Evolutionary conservation across 176 grass and related monocot genomes (phyloP).

Genomic region (barley (Hordeum vulgare)): DNA sequence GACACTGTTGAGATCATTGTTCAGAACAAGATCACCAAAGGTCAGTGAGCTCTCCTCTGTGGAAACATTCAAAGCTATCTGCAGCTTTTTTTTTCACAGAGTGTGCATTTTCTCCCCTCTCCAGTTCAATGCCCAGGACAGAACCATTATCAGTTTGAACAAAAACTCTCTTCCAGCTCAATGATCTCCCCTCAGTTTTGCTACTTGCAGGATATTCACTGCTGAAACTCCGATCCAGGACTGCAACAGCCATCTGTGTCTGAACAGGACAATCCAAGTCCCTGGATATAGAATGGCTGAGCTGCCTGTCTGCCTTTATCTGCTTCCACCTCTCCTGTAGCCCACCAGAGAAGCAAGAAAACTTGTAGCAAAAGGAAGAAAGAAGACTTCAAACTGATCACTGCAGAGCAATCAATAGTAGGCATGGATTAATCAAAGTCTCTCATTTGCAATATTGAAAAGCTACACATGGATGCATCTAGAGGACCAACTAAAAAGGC

Average conservation of each 20-base stretch:
- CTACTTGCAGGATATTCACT: conserved; percentile 60
- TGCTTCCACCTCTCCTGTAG: conserved; percentile 30
- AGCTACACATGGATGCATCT: too few relatives aligned
- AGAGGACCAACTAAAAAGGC: too few relatives aligned
- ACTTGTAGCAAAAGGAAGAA: conserved; percentile 14
- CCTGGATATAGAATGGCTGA: conserved; percentile 52
- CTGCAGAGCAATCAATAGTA: conserved; percentile 1
- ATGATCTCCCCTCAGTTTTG: conserved; percentile 47
- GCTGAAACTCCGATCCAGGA: conserved; percentile 48
- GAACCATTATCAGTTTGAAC: conserved; percentile 91
- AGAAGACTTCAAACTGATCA: conserved; percentile 4
- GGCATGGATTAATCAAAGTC: too few relatives aligned
- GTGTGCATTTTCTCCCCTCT: too few relatives aligned
- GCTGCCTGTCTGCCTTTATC: conserved; percentile 22
- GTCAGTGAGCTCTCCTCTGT: conserved; percentile 83
- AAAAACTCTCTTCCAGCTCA: conserved; percentile 86
- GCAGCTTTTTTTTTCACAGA: conserved; percentile 91
- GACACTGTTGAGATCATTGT: conserved; percentile 75
- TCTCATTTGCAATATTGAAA: too few relatives aligned
- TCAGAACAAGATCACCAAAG: conserved; percentile 79
- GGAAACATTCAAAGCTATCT: conserved; percentile 69
- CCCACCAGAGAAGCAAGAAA: conserved; percentile 21
- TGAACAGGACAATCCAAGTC: conserved; percentile 87
- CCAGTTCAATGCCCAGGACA: too few relatives aligned
- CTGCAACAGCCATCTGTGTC: conserved; percentile 88